These are phyloP conservation scores for Candida insectalens DNA, from an alignment of 805 yeast species.

Conservation along the genomic window DNA sequence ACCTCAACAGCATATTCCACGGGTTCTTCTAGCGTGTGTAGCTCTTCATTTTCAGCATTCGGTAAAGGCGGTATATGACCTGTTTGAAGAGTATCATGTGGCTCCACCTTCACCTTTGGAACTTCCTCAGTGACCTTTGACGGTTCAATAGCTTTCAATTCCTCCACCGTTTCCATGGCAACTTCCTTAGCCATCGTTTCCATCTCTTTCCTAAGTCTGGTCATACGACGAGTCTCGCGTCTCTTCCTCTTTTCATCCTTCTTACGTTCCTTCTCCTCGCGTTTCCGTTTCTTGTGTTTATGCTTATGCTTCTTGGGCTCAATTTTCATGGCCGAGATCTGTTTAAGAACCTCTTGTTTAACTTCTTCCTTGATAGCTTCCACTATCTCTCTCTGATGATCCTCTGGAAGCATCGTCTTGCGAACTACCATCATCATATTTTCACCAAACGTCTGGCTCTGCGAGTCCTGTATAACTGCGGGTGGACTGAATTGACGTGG, in stretches of 20 bases:
- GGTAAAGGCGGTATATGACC: too few relatives aligned
- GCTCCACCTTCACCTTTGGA: too few relatives aligned
- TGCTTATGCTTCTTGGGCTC: slow-evolving; percentile 1
- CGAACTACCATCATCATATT: background rate
- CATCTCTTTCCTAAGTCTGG: slow-evolving; percentile 9
- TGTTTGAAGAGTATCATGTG: too few relatives aligned
- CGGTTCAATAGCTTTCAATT: slow-evolving; percentile 1
- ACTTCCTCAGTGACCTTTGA: too few relatives aligned
- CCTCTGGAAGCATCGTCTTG: background rate
- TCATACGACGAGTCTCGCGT: background rate
- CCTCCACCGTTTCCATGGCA: background rate
- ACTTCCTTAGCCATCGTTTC: slow-evolving; percentile 3
- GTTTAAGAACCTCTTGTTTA: slow-evolving; percentile 1
- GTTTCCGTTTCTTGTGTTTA: slow-evolving; percentile 3
- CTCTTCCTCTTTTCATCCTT: slow-evolving; percentile 3
- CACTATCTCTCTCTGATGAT: background rate
- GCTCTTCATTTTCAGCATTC: background rate
- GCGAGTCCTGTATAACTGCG: background rate
- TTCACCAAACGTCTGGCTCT: too few relatives aligned
- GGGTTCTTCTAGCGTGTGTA: background rate
- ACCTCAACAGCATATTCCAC: background rate
- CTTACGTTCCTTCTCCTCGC: slow-evolving; percentile 3
- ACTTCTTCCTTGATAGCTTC: slow-evolving; percentile 2
- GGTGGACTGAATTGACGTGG: background rate
- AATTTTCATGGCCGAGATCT: slow-evolving; percentile 8